A percentile compares a stretch with the other conserved stretches of the same genome.
phyloP scores from a whole-genome alignment of 2,329 filamentous ascomycete genomes.

The Sclerotinia subarctica region DNA sequence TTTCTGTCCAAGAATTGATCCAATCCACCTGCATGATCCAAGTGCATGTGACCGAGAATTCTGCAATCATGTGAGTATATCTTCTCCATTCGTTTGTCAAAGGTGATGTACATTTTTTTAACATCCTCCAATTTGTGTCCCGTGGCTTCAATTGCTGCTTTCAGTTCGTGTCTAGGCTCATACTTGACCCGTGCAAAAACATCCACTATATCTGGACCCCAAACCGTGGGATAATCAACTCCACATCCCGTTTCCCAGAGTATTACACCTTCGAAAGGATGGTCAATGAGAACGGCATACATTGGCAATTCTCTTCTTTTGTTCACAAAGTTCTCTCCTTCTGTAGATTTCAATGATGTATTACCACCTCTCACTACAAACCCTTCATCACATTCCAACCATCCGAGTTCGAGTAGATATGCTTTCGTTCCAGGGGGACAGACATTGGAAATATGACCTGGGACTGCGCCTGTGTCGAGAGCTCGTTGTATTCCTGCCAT shows the following conservation, averaged over 20 bases:
- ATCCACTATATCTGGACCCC: slow-evolving; percentile 40
- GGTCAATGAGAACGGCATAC: slow-evolving; percentile 34
- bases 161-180: slow-evolving; percentile 34
- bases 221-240: slow-evolving; percentile 33
- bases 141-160: slow-evolving; percentile 39
- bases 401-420: slow-evolving; percentile 46
- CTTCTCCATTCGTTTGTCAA: neutral
- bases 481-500: slow-evolving; percentile 33
- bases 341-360: slow-evolving; percentile 28
- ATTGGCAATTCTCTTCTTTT: slow-evolving; percentile 32
- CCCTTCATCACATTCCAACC: slow-evolving; percentile 46
- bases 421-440: slow-evolving; percentile 48
- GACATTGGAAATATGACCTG: slow-evolving; percentile 31
- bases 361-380: slow-evolving; percentile 39
- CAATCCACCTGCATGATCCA: slow-evolving; percentile 48
- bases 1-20: slow-evolving; percentile 44
- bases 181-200: slow-evolving; percentile 40
- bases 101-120: slow-evolving; percentile 40
- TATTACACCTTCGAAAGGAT: slow-evolving; percentile 33
- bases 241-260: slow-evolving; percentile 34
- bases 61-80: slow-evolving; percentile 16
- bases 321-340: slow-evolving; percentile 29
- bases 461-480: slow-evolving; percentile 31
- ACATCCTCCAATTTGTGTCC: slow-evolving; percentile 46
- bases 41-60: slow-evolving; percentile 47